These are phyloP conservation scores for Aspergillus homomorphus DNA, from an alignment of 495 filamentous ascomycete genomes.

Conservation along the genomic window DNA sequence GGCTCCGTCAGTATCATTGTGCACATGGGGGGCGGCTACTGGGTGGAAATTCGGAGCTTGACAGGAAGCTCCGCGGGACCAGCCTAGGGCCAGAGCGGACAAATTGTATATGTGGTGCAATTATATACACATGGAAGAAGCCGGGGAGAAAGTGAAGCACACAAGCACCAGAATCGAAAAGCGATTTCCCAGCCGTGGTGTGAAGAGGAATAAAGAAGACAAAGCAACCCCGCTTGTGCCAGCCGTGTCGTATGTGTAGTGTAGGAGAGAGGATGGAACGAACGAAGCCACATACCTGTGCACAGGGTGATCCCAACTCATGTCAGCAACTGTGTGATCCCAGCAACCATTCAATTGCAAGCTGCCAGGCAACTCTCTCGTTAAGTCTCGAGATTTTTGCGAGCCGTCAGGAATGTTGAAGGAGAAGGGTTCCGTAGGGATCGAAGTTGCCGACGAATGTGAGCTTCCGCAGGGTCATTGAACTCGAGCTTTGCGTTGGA, in stretches of 20 bases:
- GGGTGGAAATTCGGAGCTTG: constrained; percentile 9
- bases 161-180: not conserved
- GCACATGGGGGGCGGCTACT: not conserved
- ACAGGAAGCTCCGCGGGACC: constrained; percentile 10
- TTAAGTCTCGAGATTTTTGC: constrained; percentile 21
- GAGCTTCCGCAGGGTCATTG: constrained; percentile 29
- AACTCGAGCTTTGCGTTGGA: constrained; percentile 44
- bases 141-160: not conserved
- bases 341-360: constrained; percentile 43
- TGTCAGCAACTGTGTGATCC: constrained; percentile 47
- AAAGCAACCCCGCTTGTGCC: constrained; percentile 25
- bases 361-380: constrained; percentile 39
- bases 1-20: constrained; percentile 40
- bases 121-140: not conserved
- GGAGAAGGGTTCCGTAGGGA: constrained; percentile 26
- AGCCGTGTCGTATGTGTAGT: constrained; percentile 6
- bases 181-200: not conserved
- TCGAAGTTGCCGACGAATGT: constrained; percentile 24
- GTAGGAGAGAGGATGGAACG: constrained; percentile 14
- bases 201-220: constrained; percentile 1
- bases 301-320: constrained; percentile 73
- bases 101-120: constrained; percentile 1
- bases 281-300: constrained; percentile 57
- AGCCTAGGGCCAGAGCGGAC: constrained; percentile 1
- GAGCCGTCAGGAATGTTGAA: constrained; percentile 34